Evolutionary conservation across 106 monocot genomes (phyloP).

Genomic region (Platanthera guangdongensis): DNA sequence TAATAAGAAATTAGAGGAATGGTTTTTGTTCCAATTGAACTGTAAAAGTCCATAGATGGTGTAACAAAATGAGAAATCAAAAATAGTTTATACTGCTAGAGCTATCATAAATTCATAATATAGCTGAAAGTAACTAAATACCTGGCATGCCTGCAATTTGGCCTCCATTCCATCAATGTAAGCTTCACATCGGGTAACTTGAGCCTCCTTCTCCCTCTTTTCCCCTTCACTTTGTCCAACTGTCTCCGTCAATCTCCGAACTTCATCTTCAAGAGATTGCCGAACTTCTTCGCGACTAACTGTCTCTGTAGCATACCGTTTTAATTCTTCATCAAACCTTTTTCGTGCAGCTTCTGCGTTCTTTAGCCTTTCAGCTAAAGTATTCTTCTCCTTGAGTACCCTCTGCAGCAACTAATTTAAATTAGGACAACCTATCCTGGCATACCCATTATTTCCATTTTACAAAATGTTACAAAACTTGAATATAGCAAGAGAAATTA

Average conservation of each 20-base stretch:
- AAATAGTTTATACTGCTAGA: neutral
- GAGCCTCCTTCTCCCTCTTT: conserved; percentile 92
- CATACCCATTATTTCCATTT: neutral
- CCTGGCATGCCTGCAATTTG: conserved; percentile 75
- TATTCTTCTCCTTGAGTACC: conserved; percentile 80
- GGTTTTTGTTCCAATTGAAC: neutral
- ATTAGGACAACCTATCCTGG: neutral
- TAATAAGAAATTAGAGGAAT: too few species aligned
- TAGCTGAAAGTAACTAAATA: conserved; percentile 12
- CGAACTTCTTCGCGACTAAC: conserved; percentile 65
- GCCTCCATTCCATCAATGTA: conserved; percentile 89
- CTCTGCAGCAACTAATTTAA: conserved; percentile 30
- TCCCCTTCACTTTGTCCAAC: conserved; percentile 87
- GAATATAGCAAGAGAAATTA: neutral
- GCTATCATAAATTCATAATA: neutral
- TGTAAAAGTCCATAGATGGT: neutral
- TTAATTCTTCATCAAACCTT: conserved; percentile 87
- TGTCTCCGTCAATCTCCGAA: conserved; percentile 57
- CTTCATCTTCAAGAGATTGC: conserved; percentile 74
- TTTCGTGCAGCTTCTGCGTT: conserved; percentile 69
- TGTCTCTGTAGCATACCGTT: conserved; percentile 69
- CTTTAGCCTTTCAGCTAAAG: conserved; percentile 73
- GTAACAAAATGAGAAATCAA: neutral
- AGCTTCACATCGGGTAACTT: conserved; percentile 77
- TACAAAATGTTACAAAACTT: neutral